Conservation (phyloP, 768 basidiomycete species). For the Boletus fagicola region DNA sequence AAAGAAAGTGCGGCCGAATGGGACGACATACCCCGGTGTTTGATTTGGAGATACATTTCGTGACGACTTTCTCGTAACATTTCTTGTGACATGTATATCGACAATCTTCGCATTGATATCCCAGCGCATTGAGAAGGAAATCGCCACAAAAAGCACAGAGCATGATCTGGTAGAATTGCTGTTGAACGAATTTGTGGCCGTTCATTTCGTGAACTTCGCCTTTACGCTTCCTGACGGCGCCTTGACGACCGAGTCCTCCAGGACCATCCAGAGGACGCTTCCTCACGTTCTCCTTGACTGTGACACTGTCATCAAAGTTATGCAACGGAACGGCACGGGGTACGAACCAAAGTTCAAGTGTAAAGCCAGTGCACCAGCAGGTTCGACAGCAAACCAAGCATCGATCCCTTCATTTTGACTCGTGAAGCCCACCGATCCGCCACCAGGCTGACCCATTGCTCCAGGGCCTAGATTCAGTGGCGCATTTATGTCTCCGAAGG, state of each 20-base stretch:
- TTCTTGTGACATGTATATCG: conserved; percentile 99
- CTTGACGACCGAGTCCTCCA: conserved; percentile 94
- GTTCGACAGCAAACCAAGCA: conserved; percentile 97
- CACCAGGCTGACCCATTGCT: conserved; percentile 28
- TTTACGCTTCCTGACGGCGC: conserved; percentile 96
- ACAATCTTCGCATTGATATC: conserved; percentile 99
- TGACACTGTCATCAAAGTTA: conserved; percentile 4
- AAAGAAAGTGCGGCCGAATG: neutral
- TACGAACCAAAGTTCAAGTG: conserved; percentile 88
- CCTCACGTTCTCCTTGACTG: conserved; percentile 97
- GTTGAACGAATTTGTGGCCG: conserved; percentile 95
- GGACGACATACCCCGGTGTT: conserved; percentile 76
- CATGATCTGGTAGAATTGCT: conserved; percentile 98
- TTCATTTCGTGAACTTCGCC: conserved; percentile 99
- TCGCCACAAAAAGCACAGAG: conserved; percentile 97
- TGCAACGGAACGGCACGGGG: neutral
- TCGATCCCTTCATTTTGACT: conserved; percentile 75
- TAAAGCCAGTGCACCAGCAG: conserved; percentile 88
- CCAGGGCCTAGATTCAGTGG: conserved; percentile 40
- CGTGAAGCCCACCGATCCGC: conserved; percentile 20
- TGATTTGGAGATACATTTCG: conserved; percentile 98
- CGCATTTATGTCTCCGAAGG: conserved; percentile 44
- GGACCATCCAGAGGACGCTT: conserved; percentile 92
- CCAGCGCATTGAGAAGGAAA: conserved; percentile 93
- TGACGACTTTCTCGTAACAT: conserved; percentile 98